Percentiles rank a stretch among this genome's conserved stretches.
These are phyloP conservation scores for Penicillium verhagenii DNA, from an alignment of 495 filamentous ascomycete genomes.

Conservation along the genomic window DNA sequence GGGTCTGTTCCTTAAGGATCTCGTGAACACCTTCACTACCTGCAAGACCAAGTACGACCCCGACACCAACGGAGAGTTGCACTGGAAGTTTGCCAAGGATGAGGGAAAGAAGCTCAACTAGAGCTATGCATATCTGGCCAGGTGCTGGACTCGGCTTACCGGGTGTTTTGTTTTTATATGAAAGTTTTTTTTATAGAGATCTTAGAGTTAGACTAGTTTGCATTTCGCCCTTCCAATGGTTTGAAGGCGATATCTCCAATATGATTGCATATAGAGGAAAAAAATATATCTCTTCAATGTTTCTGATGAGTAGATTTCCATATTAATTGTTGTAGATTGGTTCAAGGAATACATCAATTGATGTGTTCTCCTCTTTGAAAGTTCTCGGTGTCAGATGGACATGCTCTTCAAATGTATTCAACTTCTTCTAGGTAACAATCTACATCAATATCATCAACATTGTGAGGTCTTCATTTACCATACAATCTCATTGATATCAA, in stretches of 20 bases:
- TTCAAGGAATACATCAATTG: no score
- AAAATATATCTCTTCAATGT: no score
- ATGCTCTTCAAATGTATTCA: no score
- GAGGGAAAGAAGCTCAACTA: constrained; percentile 19
- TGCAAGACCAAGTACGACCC: constrained; percentile 20
- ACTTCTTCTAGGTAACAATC: no score
- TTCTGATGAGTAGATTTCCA: no score
- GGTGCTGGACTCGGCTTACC: background rate
- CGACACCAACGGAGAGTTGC: constrained; percentile 17
- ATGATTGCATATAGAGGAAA: background rate
- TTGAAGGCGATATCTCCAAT: background rate
- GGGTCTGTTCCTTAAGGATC: constrained; percentile 18
- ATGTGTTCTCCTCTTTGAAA: no score
- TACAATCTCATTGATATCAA: no score
- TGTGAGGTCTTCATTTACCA: no score
- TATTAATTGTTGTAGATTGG: background rate
- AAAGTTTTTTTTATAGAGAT: background rate
- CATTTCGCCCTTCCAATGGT: background rate
- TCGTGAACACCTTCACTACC: constrained; percentile 18
- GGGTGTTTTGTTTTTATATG: background rate
- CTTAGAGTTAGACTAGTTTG: background rate
- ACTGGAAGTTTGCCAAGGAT: constrained; percentile 14
- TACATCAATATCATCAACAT: no score
- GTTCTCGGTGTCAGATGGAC: no score
- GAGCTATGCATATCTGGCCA: background rate